Evolutionary conservation across 371 early-diverging fungal genomes (phyloP).

Genomic region (Mortierella sp.): DNA sequence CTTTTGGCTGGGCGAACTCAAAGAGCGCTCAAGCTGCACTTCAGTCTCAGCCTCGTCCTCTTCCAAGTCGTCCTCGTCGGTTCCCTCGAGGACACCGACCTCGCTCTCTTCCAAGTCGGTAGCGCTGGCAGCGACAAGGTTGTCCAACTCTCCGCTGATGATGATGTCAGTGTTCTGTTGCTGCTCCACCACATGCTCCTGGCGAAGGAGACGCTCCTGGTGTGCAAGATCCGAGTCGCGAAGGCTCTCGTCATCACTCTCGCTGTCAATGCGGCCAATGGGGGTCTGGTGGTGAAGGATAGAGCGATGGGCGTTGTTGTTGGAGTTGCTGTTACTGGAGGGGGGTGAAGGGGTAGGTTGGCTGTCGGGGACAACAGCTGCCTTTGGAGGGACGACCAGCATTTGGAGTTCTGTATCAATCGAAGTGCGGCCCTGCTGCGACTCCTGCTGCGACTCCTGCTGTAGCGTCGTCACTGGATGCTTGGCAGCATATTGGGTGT

Average conservation of each 20-base stretch:
- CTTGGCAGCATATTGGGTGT: background rate
- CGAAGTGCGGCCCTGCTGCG: conserved; percentile 15
- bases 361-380: background rate
- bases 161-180: conserved; percentile 29
- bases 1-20: conserved; percentile 13
- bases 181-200: conserved; percentile 13
- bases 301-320: background rate
- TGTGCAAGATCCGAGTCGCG: conserved; percentile 29
- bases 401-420: conserved; percentile 38
- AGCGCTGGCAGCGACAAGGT: conserved; percentile 34
- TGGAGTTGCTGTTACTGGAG: background rate
- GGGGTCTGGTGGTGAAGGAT: background rate
- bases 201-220: conserved; percentile 40
- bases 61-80: conserved; percentile 29
- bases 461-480: background rate
- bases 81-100: conserved; percentile 31
- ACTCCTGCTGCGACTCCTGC: background rate
- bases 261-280: background rate
- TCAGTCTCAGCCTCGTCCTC: conserved; percentile 8
- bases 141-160: conserved; percentile 44
- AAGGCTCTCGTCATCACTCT: conserved; percentile 22
- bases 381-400: conserved; percentile 31
- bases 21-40: conserved; percentile 1
- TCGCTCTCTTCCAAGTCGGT: conserved; percentile 33
- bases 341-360: background rate